Evolutionary conservation across 768 basidiomycete species (phyloP), one percentile per base, ranked within the genome.

Genomic region (Phlebiopsis flavidoalba): DNA sequence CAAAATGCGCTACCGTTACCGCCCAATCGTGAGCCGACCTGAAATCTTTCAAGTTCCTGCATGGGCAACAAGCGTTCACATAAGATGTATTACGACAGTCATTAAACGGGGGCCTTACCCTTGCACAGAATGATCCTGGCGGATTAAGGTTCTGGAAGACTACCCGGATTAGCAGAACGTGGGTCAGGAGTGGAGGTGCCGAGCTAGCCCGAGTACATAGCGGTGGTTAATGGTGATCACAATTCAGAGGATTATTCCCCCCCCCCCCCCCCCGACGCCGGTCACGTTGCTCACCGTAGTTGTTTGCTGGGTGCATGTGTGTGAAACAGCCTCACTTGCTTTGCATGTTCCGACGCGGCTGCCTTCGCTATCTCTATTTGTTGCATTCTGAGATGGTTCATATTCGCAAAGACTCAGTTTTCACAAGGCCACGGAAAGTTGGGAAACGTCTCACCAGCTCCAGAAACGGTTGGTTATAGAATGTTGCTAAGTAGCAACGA

Each of bases 401-500:
- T n/a, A n/a, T 31, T 6, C 22, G 31, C n/a, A 26, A 21, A 53
- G 11, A 6, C 26, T n/a, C 33, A 8, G 40, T n/a, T n/a, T n/a
- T n/a, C 22, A 46, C n/a, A 22, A 11, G 53, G 22, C 37, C 53
- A 54, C 15, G 36, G n/a, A 17, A 61, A 3, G 22, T 40, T 3
- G 37, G n/a, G 37, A 46, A 19, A 8, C 5, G 10, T n/a, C 45
- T 49, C n/a, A 65, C 64, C 48, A 22, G 35, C 40, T 8, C 66
- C 67, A 21, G 35, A 52, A 68, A 65, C 8, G 54, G 60, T 7
- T 62, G 65, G 12, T 53, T 46, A 15, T 53, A 50, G 43, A 61
- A 65, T 6, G 49, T 57, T 21, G 58, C n/a, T n/a, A n/a, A n/a
- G n/a, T n/a, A n/a, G n/a, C 46, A 21, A 68, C 60, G 10, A 65